Evolutionary conservation across 2,329 filamentous ascomycete species (phyloP), one percentile per base, ranked within the genome.

Genomic region (Colletotrichum eleusines): DNA sequence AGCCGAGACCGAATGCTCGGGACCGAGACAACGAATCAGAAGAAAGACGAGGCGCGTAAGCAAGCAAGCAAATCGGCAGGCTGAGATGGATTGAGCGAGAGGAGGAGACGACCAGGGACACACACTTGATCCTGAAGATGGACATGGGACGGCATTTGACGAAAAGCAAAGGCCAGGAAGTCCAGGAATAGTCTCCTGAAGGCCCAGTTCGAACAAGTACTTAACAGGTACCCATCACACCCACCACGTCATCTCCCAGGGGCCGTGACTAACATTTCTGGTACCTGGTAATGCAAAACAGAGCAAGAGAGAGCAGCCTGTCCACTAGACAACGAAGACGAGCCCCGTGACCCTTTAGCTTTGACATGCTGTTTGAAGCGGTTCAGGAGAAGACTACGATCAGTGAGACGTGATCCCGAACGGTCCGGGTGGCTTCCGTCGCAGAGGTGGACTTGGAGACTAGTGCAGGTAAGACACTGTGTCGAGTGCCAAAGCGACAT

Each of bases 401-500:
- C 51, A 40, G n/a, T 28, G 38, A 40, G 44, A 58, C 23, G 35
- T 46, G 44, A 44, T 40, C 59, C 69, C 63, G 64, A 69, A 71
- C 51, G 35, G 58, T 54, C 58, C 64, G 63, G 65, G 59, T 64
- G 51, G 51, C 51, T 46, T 63, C 38, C 58, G 46, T 42, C 48
- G 38, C 26, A 57, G 59, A 20, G n/a, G 58, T 35, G 46, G 58
- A 35, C 28, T 23, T 31, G 44, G 28, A 40, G 46, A 58, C 44
- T 44, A 63, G 42, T 20, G 38, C 28, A 18, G 38, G 35, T 40
- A 54, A 44, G 60, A 54, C 38, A 53, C 53, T 54, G 18, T 18
- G 54, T 28, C 20, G 31, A 64, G 54, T 38, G 46, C 58, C 69
- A 69, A 71, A 69, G 69, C 69, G 69, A 44, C 53, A 62, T 40